Base-by-base conservation (phyloP, 768 basidiomycete species). In the Kwoniella newhampshirensis region DNA sequence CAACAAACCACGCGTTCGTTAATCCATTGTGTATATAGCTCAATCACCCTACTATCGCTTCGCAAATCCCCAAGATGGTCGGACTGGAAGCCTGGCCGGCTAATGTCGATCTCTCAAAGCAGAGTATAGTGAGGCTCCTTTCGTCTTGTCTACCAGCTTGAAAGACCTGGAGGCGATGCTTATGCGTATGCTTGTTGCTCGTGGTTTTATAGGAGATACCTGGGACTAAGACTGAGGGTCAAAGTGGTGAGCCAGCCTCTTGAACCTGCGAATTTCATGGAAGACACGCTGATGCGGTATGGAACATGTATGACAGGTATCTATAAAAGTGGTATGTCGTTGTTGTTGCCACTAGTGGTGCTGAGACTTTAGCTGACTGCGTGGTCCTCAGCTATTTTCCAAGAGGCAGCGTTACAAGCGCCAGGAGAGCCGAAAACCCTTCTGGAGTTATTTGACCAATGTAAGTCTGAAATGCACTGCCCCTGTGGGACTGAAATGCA, bases 371-470 rank as follows among this genome's bases (percentile, higher is more conserved):
- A n/a, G n/a, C n/a, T n/a, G n/a, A n/a, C n/a, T n/a, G n/a, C n/a
- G n/a, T n/a, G n/a, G n/a, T n/a, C n/a, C n/a, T 21, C 47, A 68
- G 65, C 44, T 35, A 61, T 57, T 18, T 73, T 62, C 64, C 58
- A 53, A 32, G 35, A 54, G 25, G 39, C 60, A 8, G 35, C 41
- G 11, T 46, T 65, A 39, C 55, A 41, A 15, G 49, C 47, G 13
- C 51, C 62, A 8, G 59, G 57, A 2, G 59, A 73, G 49, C 72
- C 72, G 2, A 47, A 51, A 7, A 69, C 72, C 4, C 47, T 68
- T 9, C 60, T 63, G 57, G 68, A 76, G 57, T 49, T 76, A 7
- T 74, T 76, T 52, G 75, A 76, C 18, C 63, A 65, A 32, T 63
- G 69, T 76, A 55, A 59, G 68, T 57, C 7, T 36, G n/a, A 11